Percentiles rank a stretch among this genome's conserved stretches.
Conservation (phyloP, 495 filamentous ascomycete genomes). For the Aspergillus biplanus region DNA sequence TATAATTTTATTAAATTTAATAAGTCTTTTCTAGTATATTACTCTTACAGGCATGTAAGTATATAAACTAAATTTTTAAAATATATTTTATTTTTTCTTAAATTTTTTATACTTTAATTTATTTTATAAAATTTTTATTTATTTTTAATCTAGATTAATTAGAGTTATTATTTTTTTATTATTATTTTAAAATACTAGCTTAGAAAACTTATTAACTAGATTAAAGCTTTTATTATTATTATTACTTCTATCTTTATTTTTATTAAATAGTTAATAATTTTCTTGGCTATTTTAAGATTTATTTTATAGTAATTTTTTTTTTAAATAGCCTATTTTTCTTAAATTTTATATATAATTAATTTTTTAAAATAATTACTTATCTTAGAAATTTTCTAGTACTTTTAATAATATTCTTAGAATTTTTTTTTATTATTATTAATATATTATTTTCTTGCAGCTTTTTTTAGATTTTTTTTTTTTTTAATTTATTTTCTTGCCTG, state of each 20-base stretch:
- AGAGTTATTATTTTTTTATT: neutral
- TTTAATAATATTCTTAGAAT: too few relatives aligned
- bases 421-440: too few relatives aligned
- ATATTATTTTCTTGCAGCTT: too few relatives aligned
- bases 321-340: too few relatives aligned
- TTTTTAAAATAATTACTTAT: too few relatives aligned
- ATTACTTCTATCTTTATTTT: too few relatives aligned
- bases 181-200: neutral
- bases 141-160: neutral
- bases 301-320: too few relatives aligned
- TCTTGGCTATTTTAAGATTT: too few relatives aligned
- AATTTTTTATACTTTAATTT: neutral
- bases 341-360: too few relatives aligned
- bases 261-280: too few relatives aligned
- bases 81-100: neutral
- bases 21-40: neutral
- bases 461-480: too few relatives aligned
- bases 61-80: neutral
- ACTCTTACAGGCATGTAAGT: neutral
- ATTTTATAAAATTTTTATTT: neutral
- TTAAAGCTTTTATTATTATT: neutral
- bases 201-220: neutral
- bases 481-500: too few relatives aligned
- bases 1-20: neutral
- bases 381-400: neutral